Evolutionary conservation across 2,329 filamentous ascomycete genomes (phyloP).

Genomic region (Diplodia corticola): DNA sequence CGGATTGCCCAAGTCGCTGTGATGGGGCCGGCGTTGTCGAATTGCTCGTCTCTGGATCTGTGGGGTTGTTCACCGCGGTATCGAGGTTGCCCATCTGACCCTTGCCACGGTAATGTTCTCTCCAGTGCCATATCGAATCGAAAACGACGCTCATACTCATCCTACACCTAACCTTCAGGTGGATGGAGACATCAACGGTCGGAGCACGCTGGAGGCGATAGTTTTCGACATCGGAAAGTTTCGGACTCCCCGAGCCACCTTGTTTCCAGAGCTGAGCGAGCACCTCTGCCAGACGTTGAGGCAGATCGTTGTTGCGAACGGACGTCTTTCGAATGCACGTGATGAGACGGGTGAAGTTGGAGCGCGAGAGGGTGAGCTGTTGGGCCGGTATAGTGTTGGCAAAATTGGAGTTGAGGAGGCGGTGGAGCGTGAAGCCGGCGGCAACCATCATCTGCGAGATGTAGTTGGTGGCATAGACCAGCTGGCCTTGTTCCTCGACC

Average conservation of each 20-base stretch:
- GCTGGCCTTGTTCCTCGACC: conserved; percentile 56
- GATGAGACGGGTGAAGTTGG: conserved; percentile 71
- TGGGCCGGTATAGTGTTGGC: conserved; percentile 64
- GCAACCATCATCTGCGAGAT: conserved; percentile 85
- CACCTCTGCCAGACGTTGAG: conserved; percentile 78
- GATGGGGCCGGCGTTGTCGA: conserved; percentile 60
- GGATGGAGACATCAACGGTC: conserved; percentile 66
- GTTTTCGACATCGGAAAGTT: conserved; percentile 12
- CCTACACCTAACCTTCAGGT: conserved; percentile 78
- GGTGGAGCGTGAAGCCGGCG: conserved; percentile 73
- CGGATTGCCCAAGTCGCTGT: not conserved
- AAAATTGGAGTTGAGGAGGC: conserved; percentile 75
- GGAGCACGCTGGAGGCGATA: conserved; percentile 16
- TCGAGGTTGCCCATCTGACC: conserved; percentile 50
- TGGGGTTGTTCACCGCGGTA: conserved; percentile 77
- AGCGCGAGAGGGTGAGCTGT: conserved; percentile 57
- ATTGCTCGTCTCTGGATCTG: conserved; percentile 73
- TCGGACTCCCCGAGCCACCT: conserved; percentile 33
- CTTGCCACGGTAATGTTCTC: conserved; percentile 55
- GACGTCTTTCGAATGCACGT: conserved; percentile 70
- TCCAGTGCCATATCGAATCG: conserved; percentile 83
- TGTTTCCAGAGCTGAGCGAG: conserved; percentile 85
- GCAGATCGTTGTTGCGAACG: conserved; percentile 74
- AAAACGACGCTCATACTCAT: conserved; percentile 86
- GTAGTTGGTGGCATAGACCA: conserved; percentile 71